Evolutionary conservation across 345 rosid species (phyloP).

Genomic region (Geranium brycei): DNA sequence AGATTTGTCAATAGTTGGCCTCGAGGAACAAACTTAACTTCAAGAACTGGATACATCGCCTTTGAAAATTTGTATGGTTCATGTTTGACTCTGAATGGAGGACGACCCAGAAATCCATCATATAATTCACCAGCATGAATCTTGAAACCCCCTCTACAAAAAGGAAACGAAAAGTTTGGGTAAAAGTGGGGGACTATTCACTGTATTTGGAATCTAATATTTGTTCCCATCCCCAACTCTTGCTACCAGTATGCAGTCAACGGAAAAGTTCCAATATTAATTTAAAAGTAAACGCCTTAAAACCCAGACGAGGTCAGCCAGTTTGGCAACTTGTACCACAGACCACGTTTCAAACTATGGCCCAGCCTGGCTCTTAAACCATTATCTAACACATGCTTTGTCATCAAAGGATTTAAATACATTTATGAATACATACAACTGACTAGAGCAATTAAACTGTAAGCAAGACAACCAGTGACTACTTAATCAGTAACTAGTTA

Average conservation of each 20-base stretch:
- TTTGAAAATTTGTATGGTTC: constrained; percentile 27
- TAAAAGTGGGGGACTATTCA: background rate
- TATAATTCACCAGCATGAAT: constrained; percentile 24
- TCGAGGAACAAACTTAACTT: constrained; percentile 33
- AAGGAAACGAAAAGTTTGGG: background rate
- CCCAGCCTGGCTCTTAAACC: background rate
- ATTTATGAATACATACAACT: no score
- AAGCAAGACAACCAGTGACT: no score
- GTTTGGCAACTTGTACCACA: background rate
- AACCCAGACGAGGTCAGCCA: no score
- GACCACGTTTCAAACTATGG: background rate
- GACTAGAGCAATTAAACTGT: no score
- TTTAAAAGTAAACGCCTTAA: no score
- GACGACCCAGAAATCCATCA: constrained; percentile 37
- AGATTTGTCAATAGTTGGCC: constrained; percentile 13
- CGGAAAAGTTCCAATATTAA: no score
- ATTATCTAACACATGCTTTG: background rate
- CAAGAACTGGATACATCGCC: constrained; percentile 32
- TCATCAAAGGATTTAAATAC: background rate
- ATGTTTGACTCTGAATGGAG: constrained; percentile 23
- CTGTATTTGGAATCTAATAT: constrained; percentile 1
- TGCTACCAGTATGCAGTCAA: no score
- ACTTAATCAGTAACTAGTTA: no score
- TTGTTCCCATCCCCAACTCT: no score
- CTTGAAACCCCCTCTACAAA: constrained; percentile 41